Evolutionary conservation across 495 filamentous ascomycete genomes (phyloP), one percentile per base, ranked within the genome.

Genomic region (Penicillium ucsense): DNA sequence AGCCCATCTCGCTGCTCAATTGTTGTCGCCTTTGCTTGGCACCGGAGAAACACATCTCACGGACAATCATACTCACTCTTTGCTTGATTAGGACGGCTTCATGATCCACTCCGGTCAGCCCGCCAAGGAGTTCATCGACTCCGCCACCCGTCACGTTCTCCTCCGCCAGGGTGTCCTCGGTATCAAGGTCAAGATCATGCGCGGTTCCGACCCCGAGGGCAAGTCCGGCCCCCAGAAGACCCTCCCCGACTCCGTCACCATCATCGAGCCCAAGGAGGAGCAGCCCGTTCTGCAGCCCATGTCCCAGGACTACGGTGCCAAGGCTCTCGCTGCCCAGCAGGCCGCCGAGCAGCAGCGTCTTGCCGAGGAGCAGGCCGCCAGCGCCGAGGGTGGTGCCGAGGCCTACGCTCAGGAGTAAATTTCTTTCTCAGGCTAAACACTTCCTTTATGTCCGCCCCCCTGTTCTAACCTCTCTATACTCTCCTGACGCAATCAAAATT

Each of bases 161-260:
- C 89, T 98, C 68, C 86, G 92, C 74, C 92, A 98, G 79, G 92
- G 92, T 84, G 92, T 98, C 56, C 81, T 98, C 49, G 92, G 92
- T 76, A 97, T 98, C 82, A 98, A 98, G 81, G 92, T 98, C 68
- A 98, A 98, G 89, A 98, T 98, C 78, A 98, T 98, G 92, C 92
- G 92, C 71, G 94, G 94, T 65, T 92, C 86, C 64, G 92, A 98
- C 77, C 92, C 94, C 65, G 92, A 98, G 77, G 91, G 91, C 81
- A 98, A 98, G 83, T 79, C 85, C 63, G 94, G 94, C 56, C 89
- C 91, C 53, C 84, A 87, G 73, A 96, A 97, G 80, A 84, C 89
- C 56, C 84, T 98, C 48, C 92, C 92, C 55, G 92, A 98, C 74
- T 86, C 88, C 67, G 92, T 98, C 68, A 96, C 89, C 65, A 88